These are phyloP conservation scores for Claviceps digitariae DNA, from an alignment of 2,329 filamentous ascomycete genomes.

Conservation along the genomic window DNA sequence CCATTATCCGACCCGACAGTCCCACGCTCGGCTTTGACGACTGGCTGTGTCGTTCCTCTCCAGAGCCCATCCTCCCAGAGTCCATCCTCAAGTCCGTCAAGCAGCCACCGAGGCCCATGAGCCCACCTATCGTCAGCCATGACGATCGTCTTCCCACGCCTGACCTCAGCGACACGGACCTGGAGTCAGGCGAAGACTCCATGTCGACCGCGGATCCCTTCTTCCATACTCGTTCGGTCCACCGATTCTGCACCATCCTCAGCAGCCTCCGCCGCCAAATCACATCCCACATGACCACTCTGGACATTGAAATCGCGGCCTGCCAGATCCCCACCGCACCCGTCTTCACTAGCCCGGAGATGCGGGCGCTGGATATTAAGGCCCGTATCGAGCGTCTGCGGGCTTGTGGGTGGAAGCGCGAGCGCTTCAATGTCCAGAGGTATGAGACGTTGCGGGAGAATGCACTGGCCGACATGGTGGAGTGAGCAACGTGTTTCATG, in stretches of 20 bases:
- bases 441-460: conserved; percentile 40
- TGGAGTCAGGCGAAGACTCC: conserved; percentile 3
- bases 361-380: conserved; percentile 28
- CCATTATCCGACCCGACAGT: conserved; percentile 43
- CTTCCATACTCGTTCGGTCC: conserved; percentile 28
- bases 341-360: conserved; percentile 18
- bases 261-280: conserved; percentile 35
- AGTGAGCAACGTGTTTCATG: neutral
- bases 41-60: conserved; percentile 15
- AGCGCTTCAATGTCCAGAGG: conserved; percentile 37
- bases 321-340: conserved; percentile 13
- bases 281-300: conserved; percentile 29
- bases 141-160: conserved; percentile 3
- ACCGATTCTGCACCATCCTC: conserved; percentile 36
- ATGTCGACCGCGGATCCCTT: conserved; percentile 18
- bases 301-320: conserved; percentile 26
- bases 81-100: conserved; percentile 9
- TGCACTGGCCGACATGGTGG: conserved; percentile 35
- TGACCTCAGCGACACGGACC: neutral
- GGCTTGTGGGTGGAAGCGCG: conserved; percentile 40
- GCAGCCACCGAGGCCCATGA: neutral
- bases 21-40: conserved; percentile 45
- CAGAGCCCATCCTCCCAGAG: conserved; percentile 9
- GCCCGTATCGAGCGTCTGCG: conserved; percentile 41
- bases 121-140: neutral